These are phyloP conservation scores for Boletus subcaerulescens DNA, from an alignment of 768 basidiomycete species.

Conservation along the genomic window DNA sequence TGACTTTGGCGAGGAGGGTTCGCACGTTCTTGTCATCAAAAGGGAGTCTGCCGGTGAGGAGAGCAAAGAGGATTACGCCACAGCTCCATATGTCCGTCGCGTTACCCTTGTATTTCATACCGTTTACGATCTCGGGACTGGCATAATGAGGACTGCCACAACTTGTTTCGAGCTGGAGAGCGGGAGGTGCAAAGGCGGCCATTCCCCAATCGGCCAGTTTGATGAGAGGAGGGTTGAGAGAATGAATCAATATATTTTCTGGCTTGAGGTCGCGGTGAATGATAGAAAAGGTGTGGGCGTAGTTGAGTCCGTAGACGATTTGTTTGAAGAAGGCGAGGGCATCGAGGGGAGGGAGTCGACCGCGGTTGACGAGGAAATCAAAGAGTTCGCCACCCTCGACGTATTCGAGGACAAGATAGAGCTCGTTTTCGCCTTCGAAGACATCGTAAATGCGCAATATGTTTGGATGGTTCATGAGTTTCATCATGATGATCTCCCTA, in stretches of 20 bases:
- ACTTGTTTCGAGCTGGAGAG: slow-evolving; percentile 85
- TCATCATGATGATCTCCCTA: slow-evolving; percentile 98
- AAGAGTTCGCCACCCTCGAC: slow-evolving; percentile 96
- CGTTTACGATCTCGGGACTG: slow-evolving; percentile 93
- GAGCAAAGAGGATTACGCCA: slow-evolving; percentile 88
- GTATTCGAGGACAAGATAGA: slow-evolving; percentile 92
- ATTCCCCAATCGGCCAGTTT: slow-evolving; percentile 99
- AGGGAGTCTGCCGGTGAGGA: slow-evolving; percentile 86
- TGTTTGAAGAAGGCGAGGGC: slow-evolving; percentile 94
- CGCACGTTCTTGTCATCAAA: slow-evolving; percentile 90
- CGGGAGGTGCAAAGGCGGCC: slow-evolving; percentile 91
- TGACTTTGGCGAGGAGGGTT: slow-evolving; percentile 79
- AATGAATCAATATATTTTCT: slow-evolving; percentile 92
- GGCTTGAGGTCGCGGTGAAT: slow-evolving; percentile 98
- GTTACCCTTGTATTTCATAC: slow-evolving; percentile 82
- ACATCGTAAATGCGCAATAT: slow-evolving; percentile 95
- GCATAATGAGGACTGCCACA: slow-evolving; percentile 98
- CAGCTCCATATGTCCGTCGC: slow-evolving; percentile 97
- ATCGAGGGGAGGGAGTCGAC: slow-evolving; percentile 74
- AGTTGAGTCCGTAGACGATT: slow-evolving; percentile 91
- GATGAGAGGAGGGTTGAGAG: slow-evolving; percentile 74
- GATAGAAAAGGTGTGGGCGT: slow-evolving; percentile 96
- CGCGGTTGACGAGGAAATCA: slow-evolving; percentile 90
- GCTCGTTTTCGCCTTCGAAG: slow-evolving; percentile 86
- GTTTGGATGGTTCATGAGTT: slow-evolving; percentile 97